Evolutionary conservation across 495 filamentous ascomycete genomes (phyloP).

Genomic region (Lasiosphaeria hispida): DNA sequence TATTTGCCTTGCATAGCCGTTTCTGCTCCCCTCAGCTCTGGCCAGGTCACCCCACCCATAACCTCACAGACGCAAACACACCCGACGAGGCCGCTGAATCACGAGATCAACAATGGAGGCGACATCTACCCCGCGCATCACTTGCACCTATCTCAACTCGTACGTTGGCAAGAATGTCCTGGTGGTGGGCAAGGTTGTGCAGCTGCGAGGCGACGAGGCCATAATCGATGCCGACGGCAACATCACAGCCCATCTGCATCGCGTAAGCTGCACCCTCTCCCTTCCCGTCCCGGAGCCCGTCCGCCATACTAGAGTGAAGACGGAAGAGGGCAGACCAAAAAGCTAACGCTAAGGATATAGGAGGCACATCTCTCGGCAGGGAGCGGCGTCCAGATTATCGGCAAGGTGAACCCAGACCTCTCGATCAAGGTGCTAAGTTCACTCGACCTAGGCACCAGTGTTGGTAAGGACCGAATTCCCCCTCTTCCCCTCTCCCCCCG

Average conservation of each 20-base stretch:
- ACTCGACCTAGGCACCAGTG: constrained; percentile 72
- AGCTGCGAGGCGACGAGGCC: constrained; percentile 78
- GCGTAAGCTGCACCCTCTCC: constrained; percentile 45
- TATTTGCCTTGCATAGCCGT: too few species aligned
- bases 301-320: too few species aligned
- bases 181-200: constrained; percentile 78
- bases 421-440: constrained; percentile 71
- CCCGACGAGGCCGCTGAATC: neutral
- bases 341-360: constrained; percentile 32
- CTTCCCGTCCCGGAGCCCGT: neutral
- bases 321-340: constrained; percentile 13
- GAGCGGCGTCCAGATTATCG: constrained; percentile 83
- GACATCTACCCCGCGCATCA: constrained; percentile 67
- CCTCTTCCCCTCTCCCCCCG: neutral
- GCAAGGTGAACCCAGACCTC: constrained; percentile 82
- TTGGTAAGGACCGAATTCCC: constrained; percentile 51
- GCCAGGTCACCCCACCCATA: too few species aligned
- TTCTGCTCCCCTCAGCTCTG: neutral
- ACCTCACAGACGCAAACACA: neutral
- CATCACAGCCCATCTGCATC: constrained; percentile 69
- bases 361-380: constrained; percentile 77
- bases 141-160: constrained; percentile 62
- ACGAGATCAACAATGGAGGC: constrained; percentile 37
- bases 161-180: constrained; percentile 74
- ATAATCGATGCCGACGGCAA: constrained; percentile 72